These are phyloP conservation scores for Coccomyxa sp. DNA, from an alignment of 139 green algal genomes.

Conservation along the genomic window DNA sequence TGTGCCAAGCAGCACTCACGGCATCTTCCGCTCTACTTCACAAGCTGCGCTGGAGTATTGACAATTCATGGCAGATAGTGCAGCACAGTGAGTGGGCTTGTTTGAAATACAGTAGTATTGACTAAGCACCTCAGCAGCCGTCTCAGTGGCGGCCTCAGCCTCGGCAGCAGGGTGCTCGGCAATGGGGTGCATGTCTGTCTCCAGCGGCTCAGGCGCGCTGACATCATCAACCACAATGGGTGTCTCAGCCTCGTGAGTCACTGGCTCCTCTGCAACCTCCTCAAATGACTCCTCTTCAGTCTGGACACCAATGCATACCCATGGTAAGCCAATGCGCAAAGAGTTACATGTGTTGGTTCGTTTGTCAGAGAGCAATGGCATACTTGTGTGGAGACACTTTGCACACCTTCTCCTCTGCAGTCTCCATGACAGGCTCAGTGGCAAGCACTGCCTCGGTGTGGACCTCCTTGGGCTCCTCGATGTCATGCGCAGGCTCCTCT, in stretches of 20 bases:
- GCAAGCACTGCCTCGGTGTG: neutral
- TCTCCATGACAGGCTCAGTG: neutral
- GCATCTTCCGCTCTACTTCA: too few species aligned
- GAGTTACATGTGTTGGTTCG: neutral
- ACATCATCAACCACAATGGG: neutral
- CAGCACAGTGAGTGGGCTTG: too few species aligned
- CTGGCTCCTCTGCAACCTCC: neutral
- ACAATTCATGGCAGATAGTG: too few species aligned
- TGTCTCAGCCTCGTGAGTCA: neutral
- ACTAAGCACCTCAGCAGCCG: too few species aligned
- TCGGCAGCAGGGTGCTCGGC: neutral
- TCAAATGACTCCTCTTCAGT: too few species aligned
- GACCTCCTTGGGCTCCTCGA: too few species aligned
- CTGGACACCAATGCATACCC: too few species aligned
- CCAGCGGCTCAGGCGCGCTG: neutral
- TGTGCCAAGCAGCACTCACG: too few species aligned
- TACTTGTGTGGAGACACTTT: neutral
- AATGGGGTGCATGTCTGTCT: neutral
- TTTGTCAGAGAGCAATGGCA: neutral
- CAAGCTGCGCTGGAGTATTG: too few species aligned
- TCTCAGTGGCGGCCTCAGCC: neutral
- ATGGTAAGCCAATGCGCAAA: neutral
- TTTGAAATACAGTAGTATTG: too few species aligned
- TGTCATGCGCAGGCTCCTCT: too few species aligned
- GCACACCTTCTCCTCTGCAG: neutral